Evolutionary conservation across 306 rosid species (phyloP), one percentile per base, ranked within the genome.

Genomic region (Glycyrrhiza uralensis): DNA sequence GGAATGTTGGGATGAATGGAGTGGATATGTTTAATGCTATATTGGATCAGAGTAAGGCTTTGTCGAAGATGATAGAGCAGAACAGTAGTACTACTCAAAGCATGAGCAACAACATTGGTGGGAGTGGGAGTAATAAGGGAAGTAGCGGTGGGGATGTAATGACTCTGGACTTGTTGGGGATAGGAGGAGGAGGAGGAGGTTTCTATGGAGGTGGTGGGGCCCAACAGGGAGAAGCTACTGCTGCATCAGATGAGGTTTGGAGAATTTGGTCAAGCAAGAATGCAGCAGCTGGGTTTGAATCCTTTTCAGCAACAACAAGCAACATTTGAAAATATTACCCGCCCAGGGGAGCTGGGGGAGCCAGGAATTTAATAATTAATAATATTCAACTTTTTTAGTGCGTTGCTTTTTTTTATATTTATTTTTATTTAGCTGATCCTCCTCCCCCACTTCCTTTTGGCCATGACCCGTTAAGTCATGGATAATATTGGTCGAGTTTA

Each of bases 151-250:
- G 66, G 1, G 92, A 81, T 78, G 78, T 81, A 11, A 77, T 72
- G 91, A 93, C 98, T 2, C 35, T 93, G 46, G 93, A 93, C 58
- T 90, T 93, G 69, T 83, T 93, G 82, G 96, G 98, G 49, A 80
- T 80, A 18, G 90, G 86, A 33, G 85, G 87, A 24, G 79, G 73
- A 0, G 66, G 79, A 0, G 86, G 81, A 0, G 76, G 85, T 47
- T 84, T 87, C 79, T 79, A 59, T 50, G 84, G 81, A 0, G 79
- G 80, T 7, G 50, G 82, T 0, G 80, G 83, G 11, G 28, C 12
- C 1, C 82, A 81, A 50, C 80, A 42, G 11, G 64, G 65, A 18
- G 77, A 76, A 54, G 76, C 76, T 41, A 72, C 23, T 66, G 75
- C 69, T 71, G 72, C 80, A 39, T 17, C 79, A 49, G 82, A 57